Conservation (phyloP, 495 filamentous ascomycete species). For the Bacidia gigantensis region DNA sequence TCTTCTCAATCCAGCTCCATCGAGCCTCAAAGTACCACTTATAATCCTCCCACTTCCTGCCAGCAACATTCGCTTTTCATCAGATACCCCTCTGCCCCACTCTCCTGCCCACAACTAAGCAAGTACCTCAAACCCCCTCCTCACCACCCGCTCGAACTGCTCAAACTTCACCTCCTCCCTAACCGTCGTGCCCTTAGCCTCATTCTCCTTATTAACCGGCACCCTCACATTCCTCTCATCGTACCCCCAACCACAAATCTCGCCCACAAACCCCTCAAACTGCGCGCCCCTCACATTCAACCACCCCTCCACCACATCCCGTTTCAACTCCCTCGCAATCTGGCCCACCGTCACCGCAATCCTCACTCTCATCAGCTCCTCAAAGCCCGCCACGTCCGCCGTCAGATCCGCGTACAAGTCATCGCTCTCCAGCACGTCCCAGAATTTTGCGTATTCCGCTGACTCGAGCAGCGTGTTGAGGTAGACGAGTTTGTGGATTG, state of each 20-base stretch:
- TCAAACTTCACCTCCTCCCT: slow-evolving; percentile 94
- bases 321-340: slow-evolving; percentile 69
- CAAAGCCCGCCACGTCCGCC: slow-evolving; percentile 88
- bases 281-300: slow-evolving; percentile 60
- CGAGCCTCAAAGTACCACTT: too few species aligned
- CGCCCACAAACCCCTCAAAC: slow-evolving; percentile 65
- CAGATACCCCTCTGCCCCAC: neutral
- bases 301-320: slow-evolving; percentile 70
- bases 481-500: slow-evolving; percentile 73
- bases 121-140: slow-evolving; percentile 81
- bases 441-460: slow-evolving; percentile 82
- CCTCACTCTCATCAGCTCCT: slow-evolving; percentile 84
- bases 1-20: too few species aligned
- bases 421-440: slow-evolving; percentile 80
- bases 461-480: slow-evolving; percentile 74
- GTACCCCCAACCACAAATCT: slow-evolving; percentile 80
- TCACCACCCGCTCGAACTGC: slow-evolving; percentile 67
- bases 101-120: slow-evolving; percentile 32
- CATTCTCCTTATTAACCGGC: slow-evolving; percentile 93
- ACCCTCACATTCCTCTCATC: slow-evolving; percentile 49
- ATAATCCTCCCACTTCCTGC: too few species aligned
- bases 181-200: slow-evolving; percentile 91
- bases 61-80: too few species aligned
- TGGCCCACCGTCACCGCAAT: slow-evolving; percentile 85
- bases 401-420: slow-evolving; percentile 93